Base-by-base conservation (phyloP, 805 yeast genomes). In the Pichia californica region DNA sequence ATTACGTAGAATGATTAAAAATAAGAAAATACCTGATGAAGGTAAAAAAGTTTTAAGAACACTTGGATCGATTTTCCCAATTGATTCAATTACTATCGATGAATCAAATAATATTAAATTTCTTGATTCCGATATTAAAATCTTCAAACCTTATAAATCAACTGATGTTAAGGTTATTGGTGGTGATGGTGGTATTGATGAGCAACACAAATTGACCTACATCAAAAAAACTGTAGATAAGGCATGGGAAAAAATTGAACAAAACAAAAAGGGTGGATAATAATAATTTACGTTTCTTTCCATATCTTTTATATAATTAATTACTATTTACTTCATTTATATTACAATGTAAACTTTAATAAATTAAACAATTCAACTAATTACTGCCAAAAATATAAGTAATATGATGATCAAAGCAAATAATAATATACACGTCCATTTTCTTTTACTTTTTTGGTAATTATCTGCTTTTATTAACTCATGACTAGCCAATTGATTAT, bases 381-480 rank as follows among this genome's bases (percentile, higher is more conserved):
- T 52, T 2, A 79, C 67, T 0, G 81, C 81, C 35, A 84, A 58
- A 0, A 83, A 70, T 4, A 85, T 63, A 41, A 86, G 63, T 10
- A 79, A 69, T 27, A 86, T 63, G 2, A 85, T 70, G 3, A 76
- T 63, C 37, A 86, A 58, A 1, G 81, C 76, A 14, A 77, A 66
- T 39, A 88, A 64, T 14, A 84, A 53, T 7, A 83, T 71, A 58
- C 88, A 79, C 28, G 84, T 74, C 80, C 95, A 88, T 54, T 77
- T 81, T 2, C 88, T 73, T 51, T 80, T 78, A 43, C 69, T 64
- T 52, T 73, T 71, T 58, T 88, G 95, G 52, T 84, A 81, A 39
- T 79, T 78, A 49, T 88, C 79, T 5, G 96, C 96, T 54, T 77
- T 79, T 9, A 61, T 62, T 38, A 89, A 69, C 56, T 88, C 94